Evolutionary conservation across 2,329 filamentous ascomycete species (phyloP).

Genomic region (Colletotrichum trifolii): DNA sequence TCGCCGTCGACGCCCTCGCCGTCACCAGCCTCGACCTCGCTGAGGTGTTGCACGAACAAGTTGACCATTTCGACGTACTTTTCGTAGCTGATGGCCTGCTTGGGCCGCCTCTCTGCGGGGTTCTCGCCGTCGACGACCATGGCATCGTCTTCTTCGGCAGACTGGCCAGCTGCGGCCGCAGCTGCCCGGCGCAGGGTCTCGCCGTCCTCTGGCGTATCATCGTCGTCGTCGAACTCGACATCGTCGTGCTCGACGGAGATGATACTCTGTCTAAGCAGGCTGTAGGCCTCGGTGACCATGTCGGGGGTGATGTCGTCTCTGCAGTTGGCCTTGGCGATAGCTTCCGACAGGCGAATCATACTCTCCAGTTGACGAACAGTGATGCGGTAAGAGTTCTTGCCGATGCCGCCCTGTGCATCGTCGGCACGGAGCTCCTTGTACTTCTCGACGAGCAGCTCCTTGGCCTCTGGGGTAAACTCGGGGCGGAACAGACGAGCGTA

Average conservation of each 20-base stretch:
- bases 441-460: conserved; percentile 84
- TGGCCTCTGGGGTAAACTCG: conserved; percentile 89
- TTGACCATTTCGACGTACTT: conserved; percentile 95
- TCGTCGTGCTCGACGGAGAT: conserved; percentile 99
- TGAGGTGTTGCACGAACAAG: conserved; percentile 82
- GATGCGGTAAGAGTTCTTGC: conserved; percentile 95
- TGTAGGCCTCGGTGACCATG: conserved; percentile 93
- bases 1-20: conserved; percentile 90
- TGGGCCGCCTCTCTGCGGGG: conserved; percentile 60
- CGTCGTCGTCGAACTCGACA: conserved; percentile 89
- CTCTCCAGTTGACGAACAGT: conserved; percentile 96
- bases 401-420: conserved; percentile 92
- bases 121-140: conserved; percentile 52
- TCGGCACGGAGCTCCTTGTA: conserved; percentile 96
- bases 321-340: conserved; percentile 98
- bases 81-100: conserved; percentile 93
- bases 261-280: conserved; percentile 91
- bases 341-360: conserved; percentile 94
- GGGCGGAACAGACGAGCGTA: conserved; percentile 96
- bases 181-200: conserved; percentile 55
- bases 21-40: conserved; percentile 78
- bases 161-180: conserved; percentile 55
- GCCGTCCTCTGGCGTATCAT: conserved; percentile 60
- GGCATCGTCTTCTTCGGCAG: conserved; percentile 59
- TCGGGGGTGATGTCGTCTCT: conserved; percentile 86